Conservation (phyloP, 306 rosid genomes). For the Gynostemma pentaphyllum region DNA sequence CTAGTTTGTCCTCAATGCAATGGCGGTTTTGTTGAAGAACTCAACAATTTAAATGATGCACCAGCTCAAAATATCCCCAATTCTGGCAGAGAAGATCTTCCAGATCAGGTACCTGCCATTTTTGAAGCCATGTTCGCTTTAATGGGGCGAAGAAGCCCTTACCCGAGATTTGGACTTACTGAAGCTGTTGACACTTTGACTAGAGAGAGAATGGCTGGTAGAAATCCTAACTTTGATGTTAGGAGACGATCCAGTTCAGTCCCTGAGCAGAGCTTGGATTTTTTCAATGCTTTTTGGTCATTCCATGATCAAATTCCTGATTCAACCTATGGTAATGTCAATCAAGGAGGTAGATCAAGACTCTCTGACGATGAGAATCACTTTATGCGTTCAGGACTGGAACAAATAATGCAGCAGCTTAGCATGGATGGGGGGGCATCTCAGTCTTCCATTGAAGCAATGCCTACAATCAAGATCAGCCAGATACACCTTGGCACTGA, state of each 20-base stretch:
- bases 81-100: conserved; percentile 19
- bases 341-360: conserved; percentile 35
- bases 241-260: conserved; percentile 12
- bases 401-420: conserved; percentile 51
- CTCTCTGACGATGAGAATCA: too few relatives aligned
- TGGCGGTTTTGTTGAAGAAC: conserved; percentile 54
- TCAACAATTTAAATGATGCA: conserved; percentile 26
- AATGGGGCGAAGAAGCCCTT: conserved; percentile 32
- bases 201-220: conserved; percentile 52
- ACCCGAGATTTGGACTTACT: conserved; percentile 29
- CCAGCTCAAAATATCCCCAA: conserved; percentile 13
- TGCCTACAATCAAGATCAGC: conserved; percentile 58
- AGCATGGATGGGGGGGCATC: conserved; percentile 49
- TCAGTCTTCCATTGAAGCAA: conserved; percentile 48
- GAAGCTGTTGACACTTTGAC: conserved; percentile 31
- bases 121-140: conserved; percentile 35
- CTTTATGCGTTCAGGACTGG: conserved; percentile 47
- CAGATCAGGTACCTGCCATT: conserved; percentile 32
- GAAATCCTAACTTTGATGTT: conserved; percentile 36
- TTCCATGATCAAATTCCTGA: conserved; percentile 52
- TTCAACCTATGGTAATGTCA: conserved; percentile 19
- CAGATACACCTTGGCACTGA: conserved; percentile 45
- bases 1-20: conserved; percentile 41
- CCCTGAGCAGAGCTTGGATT: background rate
- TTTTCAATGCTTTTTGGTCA: conserved; percentile 22